Evolutionary conservation across 148 eudicot genomes (phyloP).

Genomic region (Oxyria digyna): DNA sequence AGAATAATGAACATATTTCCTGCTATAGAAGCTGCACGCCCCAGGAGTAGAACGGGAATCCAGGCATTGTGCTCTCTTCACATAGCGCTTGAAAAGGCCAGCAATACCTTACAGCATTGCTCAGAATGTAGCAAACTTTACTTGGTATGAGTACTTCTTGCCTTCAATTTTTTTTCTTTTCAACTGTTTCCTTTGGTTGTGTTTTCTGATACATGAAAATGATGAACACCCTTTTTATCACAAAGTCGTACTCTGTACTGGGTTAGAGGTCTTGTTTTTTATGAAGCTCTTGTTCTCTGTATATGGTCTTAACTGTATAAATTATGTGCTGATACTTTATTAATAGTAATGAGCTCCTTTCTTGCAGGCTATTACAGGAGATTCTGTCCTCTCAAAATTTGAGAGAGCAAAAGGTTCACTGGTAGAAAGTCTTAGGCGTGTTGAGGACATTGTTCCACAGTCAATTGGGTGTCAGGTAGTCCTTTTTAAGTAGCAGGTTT

Average conservation of each 20-base stretch:
- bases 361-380: conserved; percentile 89
- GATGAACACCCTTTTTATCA: neutral
- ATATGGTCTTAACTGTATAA: neutral
- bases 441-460: conserved; percentile 86
- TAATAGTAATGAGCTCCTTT: neutral
- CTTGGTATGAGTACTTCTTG: conserved; percentile 44
- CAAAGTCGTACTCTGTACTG: neutral
- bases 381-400: conserved; percentile 75
- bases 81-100: too few species aligned
- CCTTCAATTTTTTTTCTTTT: neutral
- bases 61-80: conserved; percentile 90
- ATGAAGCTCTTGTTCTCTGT: neutral
- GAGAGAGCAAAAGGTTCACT: conserved; percentile 81
- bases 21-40: conserved; percentile 80
- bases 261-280: conserved; percentile 4
- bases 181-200: neutral
- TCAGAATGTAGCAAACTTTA: conserved; percentile 89
- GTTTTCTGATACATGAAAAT: neutral
- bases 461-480: conserved; percentile 79
- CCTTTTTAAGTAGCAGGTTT: conserved; percentile 2
- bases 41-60: conserved; percentile 89
- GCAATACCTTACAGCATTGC: conserved; percentile 81
- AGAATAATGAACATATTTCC: conserved; percentile 77
- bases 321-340: conserved; percentile 5
- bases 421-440: conserved; percentile 65